These are phyloP conservation scores for Talaromyces nanjingensis DNA, from an alignment of 495 filamentous ascomycete genomes.

Conservation along the genomic window DNA sequence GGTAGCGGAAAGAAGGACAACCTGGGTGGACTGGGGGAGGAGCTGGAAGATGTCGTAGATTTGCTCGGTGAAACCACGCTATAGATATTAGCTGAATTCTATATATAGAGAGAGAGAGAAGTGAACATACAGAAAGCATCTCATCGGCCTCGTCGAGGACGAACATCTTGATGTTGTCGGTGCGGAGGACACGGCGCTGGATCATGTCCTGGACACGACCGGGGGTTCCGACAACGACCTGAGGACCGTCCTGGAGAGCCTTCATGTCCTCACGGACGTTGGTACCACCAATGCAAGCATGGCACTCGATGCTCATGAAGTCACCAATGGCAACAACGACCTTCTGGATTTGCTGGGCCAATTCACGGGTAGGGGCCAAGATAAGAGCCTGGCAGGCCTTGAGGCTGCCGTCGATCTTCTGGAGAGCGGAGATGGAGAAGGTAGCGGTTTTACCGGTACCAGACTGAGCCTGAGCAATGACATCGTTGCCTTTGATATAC, in stretches of 20 bases:
- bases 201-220: conserved; percentile 99
- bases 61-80: conserved; percentile 98
- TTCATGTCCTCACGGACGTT: conserved; percentile 97
- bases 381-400: conserved; percentile 96
- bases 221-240: conserved; percentile 94
- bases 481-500: conserved; percentile 72
- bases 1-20: conserved; percentile 93
- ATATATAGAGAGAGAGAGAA: background rate
- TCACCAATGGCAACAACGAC: conserved; percentile 97
- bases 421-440: conserved; percentile 96
- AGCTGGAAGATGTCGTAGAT: conserved; percentile 99
- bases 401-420: conserved; percentile 91
- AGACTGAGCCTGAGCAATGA: conserved; percentile 98
- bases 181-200: conserved; percentile 87
- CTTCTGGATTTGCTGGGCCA: conserved; percentile 98
- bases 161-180: conserved; percentile 97
- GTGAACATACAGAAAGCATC: conserved; percentile 78
- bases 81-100: conserved; percentile 4
- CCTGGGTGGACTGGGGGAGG: conserved; percentile 94
- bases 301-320: conserved; percentile 99
- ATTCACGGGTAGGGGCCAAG: conserved; percentile 92
- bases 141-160: conserved; percentile 99
- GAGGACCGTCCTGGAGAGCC: conserved; percentile 89
- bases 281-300: conserved; percentile 98
- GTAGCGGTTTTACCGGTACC: conserved; percentile 99